Percentiles rank a stretch among this genome's conserved stretches.
Conservation (phyloP, 1,139 yeast species). For the Nakaseomyces nivariensis region DNA sequence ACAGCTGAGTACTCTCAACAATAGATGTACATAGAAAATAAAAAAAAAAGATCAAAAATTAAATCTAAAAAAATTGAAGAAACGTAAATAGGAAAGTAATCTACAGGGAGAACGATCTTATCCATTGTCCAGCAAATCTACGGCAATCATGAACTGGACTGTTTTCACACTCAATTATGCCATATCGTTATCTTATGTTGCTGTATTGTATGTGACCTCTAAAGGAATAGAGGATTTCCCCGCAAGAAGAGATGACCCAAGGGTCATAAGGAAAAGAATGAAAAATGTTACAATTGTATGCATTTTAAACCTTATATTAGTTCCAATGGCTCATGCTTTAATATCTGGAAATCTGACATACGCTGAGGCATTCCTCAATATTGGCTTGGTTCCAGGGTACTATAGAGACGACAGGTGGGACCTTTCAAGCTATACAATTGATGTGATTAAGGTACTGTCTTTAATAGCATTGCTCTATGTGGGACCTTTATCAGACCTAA, state of each 20-base stretch:
- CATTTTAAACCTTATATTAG: slow-evolving; percentile 17
- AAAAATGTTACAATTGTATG: slow-evolving; percentile 25
- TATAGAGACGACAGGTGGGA: slow-evolving; percentile 12
- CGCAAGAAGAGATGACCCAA: slow-evolving; percentile 39
- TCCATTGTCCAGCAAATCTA: too few species aligned
- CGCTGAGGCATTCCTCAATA: slow-evolving; percentile 11
- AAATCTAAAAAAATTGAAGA: not conserved
- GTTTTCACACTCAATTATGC: not conserved
- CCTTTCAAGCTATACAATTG: slow-evolving; percentile 10
- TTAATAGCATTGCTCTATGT: slow-evolving; percentile 40
- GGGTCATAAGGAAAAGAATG: slow-evolving; percentile 32
- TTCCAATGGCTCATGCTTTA: slow-evolving; percentile 24
- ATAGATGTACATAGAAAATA: too few species aligned
- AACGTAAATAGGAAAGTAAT: not conserved
- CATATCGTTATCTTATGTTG: slow-evolving; percentile 23
- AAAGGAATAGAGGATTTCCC: slow-evolving; percentile 15
- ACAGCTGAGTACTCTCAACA: too few species aligned
- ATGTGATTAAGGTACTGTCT: slow-evolving; percentile 24
- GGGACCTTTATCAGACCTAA: slow-evolving; percentile 46
- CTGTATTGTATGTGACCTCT: slow-evolving; percentile 16
- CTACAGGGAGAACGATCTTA: not conserved
- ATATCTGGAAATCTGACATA: slow-evolving; percentile 1
- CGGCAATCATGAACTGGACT: not conserved
- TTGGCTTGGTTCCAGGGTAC: slow-evolving; percentile 29
- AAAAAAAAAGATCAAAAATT: too few species aligned